A percentile compares a stretch with the other conserved stretches of the same genome.
phyloP scores from a whole-genome alignment of 495 filamentous ascomycete genomes.

The Talaromyces ruber region DNA sequence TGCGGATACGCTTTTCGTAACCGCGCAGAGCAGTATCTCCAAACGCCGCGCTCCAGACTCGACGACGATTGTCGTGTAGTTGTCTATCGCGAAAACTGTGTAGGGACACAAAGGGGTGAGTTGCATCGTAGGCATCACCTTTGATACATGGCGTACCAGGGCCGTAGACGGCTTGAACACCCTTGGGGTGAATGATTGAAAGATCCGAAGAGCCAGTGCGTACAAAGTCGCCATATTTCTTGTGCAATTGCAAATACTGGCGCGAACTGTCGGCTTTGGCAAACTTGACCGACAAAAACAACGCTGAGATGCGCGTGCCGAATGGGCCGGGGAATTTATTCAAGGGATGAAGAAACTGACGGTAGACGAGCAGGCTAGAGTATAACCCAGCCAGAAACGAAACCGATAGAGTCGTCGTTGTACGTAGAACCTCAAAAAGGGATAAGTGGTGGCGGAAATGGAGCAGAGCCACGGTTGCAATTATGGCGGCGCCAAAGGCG shows the following conservation, averaged over 20 bases:
- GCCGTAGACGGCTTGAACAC: slow-evolving; percentile 23
- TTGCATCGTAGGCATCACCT: slow-evolving; percentile 27
- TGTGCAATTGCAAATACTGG: slow-evolving; percentile 23
- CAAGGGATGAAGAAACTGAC: slow-evolving; percentile 22
- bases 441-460: neutral
- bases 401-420: neutral
- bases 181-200: slow-evolving; percentile 25
- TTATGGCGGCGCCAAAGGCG: slow-evolving; percentile 7
- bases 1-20: slow-evolving; percentile 20
- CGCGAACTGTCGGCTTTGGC: slow-evolving; percentile 12
- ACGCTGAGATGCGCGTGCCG: slow-evolving; percentile 15
- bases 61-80: slow-evolving; percentile 23
- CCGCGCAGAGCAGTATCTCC: slow-evolving; percentile 21
- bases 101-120: slow-evolving; percentile 20
- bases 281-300: slow-evolving; percentile 12
- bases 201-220: slow-evolving; percentile 24
- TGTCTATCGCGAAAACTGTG: slow-evolving; percentile 22
- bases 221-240: slow-evolving; percentile 32
- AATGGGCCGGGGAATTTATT: slow-evolving; percentile 25
- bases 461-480: slow-evolving; percentile 4
- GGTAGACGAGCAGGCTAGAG: slow-evolving; percentile 22
- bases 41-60: slow-evolving; percentile 26
- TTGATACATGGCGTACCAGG: slow-evolving; percentile 23
- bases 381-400: slow-evolving; percentile 23
- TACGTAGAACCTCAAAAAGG: slow-evolving; percentile 4